These are phyloP conservation scores for Rhodosporidiobolus sp. DNA, from an alignment of 768 basidiomycete species.

Conservation along the genomic window DNA sequence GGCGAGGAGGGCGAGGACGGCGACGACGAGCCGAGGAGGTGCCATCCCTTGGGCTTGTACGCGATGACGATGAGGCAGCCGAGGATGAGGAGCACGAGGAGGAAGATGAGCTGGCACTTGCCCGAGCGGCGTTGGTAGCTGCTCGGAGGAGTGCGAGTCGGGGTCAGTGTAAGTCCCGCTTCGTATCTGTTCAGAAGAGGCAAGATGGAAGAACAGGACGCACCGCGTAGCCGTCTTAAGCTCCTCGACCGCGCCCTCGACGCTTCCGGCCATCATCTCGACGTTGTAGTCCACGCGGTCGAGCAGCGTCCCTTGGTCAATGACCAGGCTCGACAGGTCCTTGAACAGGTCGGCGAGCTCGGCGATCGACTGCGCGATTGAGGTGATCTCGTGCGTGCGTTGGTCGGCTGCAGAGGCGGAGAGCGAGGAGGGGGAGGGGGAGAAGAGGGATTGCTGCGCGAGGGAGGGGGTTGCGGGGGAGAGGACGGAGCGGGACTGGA, in stretches of 20 bases:
- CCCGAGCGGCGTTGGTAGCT: slow-evolving; percentile 95
- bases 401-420: slow-evolving; percentile 53
- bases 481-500: slow-evolving; percentile 31
- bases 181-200: background rate
- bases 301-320: slow-evolving; percentile 94
- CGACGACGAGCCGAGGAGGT: background rate
- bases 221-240: slow-evolving; percentile 76
- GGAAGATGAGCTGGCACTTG: slow-evolving; percentile 85
- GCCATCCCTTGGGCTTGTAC: slow-evolving; percentile 51
- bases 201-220: slow-evolving; percentile 45
- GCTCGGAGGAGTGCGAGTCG: slow-evolving; percentile 8
- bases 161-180: background rate
- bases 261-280: slow-evolving; percentile 77
- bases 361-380: slow-evolving; percentile 88
- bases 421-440: slow-evolving; percentile 45
- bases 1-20: background rate
- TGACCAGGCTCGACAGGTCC: slow-evolving; percentile 85
- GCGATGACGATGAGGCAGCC: slow-evolving; percentile 82
- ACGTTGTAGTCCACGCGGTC: slow-evolving; percentile 98
- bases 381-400: slow-evolving; percentile 69
- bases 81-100: slow-evolving; percentile 83
- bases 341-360: slow-evolving; percentile 93
- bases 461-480: slow-evolving; percentile 27
- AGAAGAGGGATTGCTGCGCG: slow-evolving; percentile 23
- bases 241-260: slow-evolving; percentile 79